Evolutionary conservation across 176 grass and related monocot genomes (phyloP).

Genomic region (Carex parvula): DNA sequence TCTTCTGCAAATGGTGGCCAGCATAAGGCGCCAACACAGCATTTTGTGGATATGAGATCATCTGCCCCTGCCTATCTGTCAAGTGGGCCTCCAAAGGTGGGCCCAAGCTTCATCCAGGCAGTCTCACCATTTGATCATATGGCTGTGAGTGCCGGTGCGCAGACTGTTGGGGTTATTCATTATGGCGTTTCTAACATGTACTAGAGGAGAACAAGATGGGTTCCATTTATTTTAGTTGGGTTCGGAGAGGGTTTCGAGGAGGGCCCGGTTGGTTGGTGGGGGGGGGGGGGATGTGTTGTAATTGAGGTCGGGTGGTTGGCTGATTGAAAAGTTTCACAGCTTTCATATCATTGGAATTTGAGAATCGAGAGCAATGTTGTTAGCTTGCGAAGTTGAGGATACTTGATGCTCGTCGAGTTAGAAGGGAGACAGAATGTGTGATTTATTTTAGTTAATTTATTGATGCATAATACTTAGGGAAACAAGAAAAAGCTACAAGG

Average conservation of each 20-base stretch:
- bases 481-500: background rate
- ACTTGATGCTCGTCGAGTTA: background rate
- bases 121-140: slow-evolving; percentile 54
- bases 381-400: background rate
- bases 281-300: background rate
- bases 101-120: slow-evolving; percentile 54
- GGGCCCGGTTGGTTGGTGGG: background rate
- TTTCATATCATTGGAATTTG: slow-evolving; percentile 4
- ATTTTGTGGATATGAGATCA: slow-evolving; percentile 35
- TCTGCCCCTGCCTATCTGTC: slow-evolving; percentile 36
- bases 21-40: slow-evolving; percentile 33
- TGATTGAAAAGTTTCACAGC: background rate
- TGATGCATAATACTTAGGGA: slow-evolving; percentile 18
- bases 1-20: slow-evolving; percentile 45
- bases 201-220: slow-evolving; percentile 26
- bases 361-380: slow-evolving; percentile 9
- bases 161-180: slow-evolving; percentile 53
- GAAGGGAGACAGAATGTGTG: background rate
- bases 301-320: background rate
- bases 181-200: slow-evolving; percentile 61
- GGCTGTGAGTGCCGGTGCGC: slow-evolving; percentile 35
- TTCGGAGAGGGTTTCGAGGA: background rate
- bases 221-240: background rate
- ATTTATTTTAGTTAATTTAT: slow-evolving; percentile 21
- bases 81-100: slow-evolving; percentile 40